Conservation (phyloP, 805 yeast species). For the Hanseniaspora lindneri region DNA sequence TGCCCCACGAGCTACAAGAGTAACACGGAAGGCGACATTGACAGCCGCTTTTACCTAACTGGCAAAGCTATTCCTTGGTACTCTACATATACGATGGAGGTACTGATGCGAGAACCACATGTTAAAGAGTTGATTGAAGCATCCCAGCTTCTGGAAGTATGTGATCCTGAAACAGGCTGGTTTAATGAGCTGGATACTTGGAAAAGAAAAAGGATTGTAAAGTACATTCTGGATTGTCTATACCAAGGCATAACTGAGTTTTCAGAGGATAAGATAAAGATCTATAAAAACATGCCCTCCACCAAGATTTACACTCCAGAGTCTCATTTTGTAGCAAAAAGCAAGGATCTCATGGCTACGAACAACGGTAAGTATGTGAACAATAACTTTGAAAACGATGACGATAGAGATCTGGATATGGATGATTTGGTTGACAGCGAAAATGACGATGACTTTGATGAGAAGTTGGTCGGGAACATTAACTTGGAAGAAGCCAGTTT, state of each 20-base stretch:
- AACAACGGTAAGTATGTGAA: slow-evolving; percentile 25
- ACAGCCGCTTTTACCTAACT: slow-evolving; percentile 49
- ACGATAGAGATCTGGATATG: slow-evolving; percentile 22
- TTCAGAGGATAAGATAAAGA: slow-evolving; percentile 32
- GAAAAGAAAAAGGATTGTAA: slow-evolving; percentile 54
- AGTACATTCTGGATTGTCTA: slow-evolving; percentile 57
- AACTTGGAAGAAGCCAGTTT: slow-evolving; percentile 25
- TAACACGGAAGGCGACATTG: slow-evolving; percentile 29
- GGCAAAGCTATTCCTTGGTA: slow-evolving; percentile 60
- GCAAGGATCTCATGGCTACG: slow-evolving; percentile 22
- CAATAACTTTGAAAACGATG: slow-evolving; percentile 20
- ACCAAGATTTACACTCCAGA: slow-evolving; percentile 31
- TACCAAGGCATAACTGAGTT: slow-evolving; percentile 39
- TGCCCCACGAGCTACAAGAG: slow-evolving; percentile 25
- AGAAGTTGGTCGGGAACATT: slow-evolving; percentile 18
- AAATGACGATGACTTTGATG: slow-evolving; percentile 20
- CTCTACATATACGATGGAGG: slow-evolving; percentile 67
- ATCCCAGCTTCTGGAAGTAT: slow-evolving; percentile 42
- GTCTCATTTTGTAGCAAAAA: slow-evolving; percentile 22
- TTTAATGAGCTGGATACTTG: slow-evolving; percentile 47
- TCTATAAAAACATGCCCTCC: slow-evolving; percentile 34
- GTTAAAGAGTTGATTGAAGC: slow-evolving; percentile 35
- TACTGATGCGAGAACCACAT: slow-evolving; percentile 53
- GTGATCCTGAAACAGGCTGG: slow-evolving; percentile 55
- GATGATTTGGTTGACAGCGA: slow-evolving; percentile 26